Evolutionary conservation across 805 yeast species (phyloP).

Genomic region (Candida boidinii): DNA sequence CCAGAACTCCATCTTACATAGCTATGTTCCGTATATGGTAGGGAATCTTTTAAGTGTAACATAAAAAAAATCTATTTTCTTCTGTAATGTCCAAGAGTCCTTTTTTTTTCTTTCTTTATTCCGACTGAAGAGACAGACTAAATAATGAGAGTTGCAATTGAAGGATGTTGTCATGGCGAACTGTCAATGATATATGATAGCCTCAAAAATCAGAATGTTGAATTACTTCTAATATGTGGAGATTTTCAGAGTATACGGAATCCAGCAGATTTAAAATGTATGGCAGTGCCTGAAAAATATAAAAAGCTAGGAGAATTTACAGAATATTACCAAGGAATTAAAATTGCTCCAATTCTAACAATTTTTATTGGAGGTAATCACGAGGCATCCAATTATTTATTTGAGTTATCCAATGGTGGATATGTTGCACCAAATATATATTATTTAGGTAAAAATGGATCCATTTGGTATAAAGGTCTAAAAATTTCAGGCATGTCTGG

Average conservation of each 20-base stretch:
- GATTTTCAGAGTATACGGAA: constrained; percentile 82
- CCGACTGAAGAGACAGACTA: no score
- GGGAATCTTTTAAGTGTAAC: no score
- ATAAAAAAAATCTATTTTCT: no score
- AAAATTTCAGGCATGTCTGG: constrained; percentile 82
- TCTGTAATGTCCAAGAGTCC: no score
- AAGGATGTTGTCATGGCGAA: constrained; percentile 89
- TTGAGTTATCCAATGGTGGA: constrained; percentile 76
- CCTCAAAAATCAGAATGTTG: constrained; percentile 26
- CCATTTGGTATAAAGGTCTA: constrained; percentile 66
- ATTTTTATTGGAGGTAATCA: constrained; percentile 93
- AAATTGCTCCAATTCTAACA: constrained; percentile 66
- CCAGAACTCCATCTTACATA: no score
- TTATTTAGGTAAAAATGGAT: constrained; percentile 72
- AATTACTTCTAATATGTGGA: constrained; percentile 73
- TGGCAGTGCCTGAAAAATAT: constrained; percentile 78
- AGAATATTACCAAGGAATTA: constrained; percentile 52
- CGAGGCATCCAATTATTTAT: constrained; percentile 74
- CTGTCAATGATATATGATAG: constrained; percentile 47
- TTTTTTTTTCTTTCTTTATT: no score
- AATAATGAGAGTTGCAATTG: constrained; percentile 50
- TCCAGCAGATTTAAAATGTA: constrained; percentile 51
- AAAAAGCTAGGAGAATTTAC: constrained; percentile 71
- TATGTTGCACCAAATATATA: constrained; percentile 88
- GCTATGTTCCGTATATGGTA: no score